phyloP scores from a whole-genome alignment of 202 grass and related monocot genomes.

The Cymbopogon flexuosus region DNA sequence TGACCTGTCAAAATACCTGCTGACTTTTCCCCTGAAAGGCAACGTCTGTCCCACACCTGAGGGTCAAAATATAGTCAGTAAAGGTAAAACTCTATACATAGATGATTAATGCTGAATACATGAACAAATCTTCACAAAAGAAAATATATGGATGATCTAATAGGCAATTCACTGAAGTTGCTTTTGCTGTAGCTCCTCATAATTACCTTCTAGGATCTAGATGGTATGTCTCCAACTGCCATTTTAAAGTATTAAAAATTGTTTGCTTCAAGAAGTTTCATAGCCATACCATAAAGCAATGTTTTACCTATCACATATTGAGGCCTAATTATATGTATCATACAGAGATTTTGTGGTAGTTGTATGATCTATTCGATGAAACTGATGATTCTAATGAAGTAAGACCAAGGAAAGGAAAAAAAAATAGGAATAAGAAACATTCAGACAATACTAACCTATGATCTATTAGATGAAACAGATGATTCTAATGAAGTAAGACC shows the following conservation, averaged over 20 bases:
- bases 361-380: slow-evolving; percentile 10
- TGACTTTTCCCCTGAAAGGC: slow-evolving; percentile 56
- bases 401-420: not conserved
- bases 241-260: slow-evolving; percentile 11
- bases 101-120: not conserved
- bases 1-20: slow-evolving; percentile 75
- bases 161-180: not conserved
- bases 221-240: not conserved
- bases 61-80: slow-evolving; percentile 9
- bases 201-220: slow-evolving; percentile 16
- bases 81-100: slow-evolving; percentile 8
- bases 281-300: not conserved
- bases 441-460: slow-evolving; percentile 46
- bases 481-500: slow-evolving; percentile 20
- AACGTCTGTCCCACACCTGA: slow-evolving; percentile 92
- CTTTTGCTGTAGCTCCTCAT: slow-evolving; percentile 2
- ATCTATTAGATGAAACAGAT: not conserved
- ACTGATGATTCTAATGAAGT: not conserved
- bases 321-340: slow-evolving; percentile 21
- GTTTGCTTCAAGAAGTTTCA: slow-evolving; percentile 18
- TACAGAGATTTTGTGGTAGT: not conserved
- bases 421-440: not conserved
- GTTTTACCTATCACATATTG: not conserved
- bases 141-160: slow-evolving; percentile 15
- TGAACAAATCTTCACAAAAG: not conserved